Evolutionary conservation across 2,329 filamentous ascomycete species (phyloP).

Genomic region (Colletotrichum echinochloae): DNA sequence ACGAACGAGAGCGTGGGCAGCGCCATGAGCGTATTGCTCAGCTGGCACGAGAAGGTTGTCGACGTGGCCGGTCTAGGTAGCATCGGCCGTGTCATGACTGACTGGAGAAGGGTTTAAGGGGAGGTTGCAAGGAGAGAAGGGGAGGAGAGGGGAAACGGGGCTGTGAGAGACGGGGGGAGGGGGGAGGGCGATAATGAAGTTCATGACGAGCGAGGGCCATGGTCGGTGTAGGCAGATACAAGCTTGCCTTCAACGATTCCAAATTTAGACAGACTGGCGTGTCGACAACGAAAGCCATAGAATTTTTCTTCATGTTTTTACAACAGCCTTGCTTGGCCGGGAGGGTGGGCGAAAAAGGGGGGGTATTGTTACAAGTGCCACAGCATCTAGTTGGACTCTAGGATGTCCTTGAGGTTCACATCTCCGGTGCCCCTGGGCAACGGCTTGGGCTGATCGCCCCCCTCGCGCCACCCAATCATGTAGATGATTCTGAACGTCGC

Average conservation of each 20-base stretch:
- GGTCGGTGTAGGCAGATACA: constrained; percentile 1
- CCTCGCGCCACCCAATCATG: constrained; percentile 98
- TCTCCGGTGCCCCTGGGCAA: constrained; percentile 86
- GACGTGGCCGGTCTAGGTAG: constrained; percentile 92
- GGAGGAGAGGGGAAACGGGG: not conserved
- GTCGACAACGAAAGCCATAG: constrained; percentile 37
- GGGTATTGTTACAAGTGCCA: constrained; percentile 8
- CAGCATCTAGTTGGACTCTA: constrained; percentile 59
- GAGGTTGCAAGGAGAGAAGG: not conserved
- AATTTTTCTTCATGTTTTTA: constrained; percentile 38
- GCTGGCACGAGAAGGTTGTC: constrained; percentile 99
- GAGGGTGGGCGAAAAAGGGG: no score
- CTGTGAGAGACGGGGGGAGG: no score
- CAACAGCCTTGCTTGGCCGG: not conserved
- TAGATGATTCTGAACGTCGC: constrained; percentile 96
- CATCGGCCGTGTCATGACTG: constrained; percentile 95
- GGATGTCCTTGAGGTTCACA: constrained; percentile 87
- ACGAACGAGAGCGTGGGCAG: constrained; percentile 79
- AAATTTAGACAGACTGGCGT: constrained; percentile 25
- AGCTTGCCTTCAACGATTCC: not conserved
- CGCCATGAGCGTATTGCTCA: constrained; percentile 95
- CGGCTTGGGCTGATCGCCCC: constrained; percentile 81
- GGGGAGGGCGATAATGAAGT: constrained; percentile 28
- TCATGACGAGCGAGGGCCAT: constrained; percentile 34
- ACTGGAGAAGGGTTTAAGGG: constrained; percentile 86